Evolutionary conservation across 2,329 filamentous ascomycete species (phyloP), one percentile per base, ranked within the genome.

Genomic region (Claviceps cyperi): DNA sequence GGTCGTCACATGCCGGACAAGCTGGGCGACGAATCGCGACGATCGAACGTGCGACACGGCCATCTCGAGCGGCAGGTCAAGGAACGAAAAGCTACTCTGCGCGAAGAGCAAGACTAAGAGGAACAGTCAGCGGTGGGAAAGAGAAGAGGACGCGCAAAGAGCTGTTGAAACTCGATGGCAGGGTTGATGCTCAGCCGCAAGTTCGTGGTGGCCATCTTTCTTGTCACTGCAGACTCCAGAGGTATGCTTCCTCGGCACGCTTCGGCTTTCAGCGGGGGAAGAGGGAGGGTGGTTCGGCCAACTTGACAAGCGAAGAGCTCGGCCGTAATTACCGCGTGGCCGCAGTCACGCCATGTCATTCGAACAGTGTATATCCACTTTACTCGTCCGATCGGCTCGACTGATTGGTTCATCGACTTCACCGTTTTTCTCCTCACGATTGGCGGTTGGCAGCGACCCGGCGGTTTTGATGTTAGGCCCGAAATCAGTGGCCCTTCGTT

Each of bases 1-100:
- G 35, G 67, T 56, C 51, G 62, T 66, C 60, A 67, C 62, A 63
- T 70, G 68, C 56, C 63, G 61, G 47, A 62, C 62, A n/a, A 69
- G 54, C 53, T 65, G 64, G 55, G 62, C 58, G 44, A 63, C 55
- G 48, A 66, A 56, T 52, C 62, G 59, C 50, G 64, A 59, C 41
- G 66, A 60, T 58, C 64, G 59, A 47, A 67, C 55, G 50, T 66
- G 66, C 54, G 61, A 52, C 22, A 56, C 51, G 47, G 59, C 53
- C 65, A 66, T 68, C 47, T 46, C 58, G 54, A 41, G 39, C 21
- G 21, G 24, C 36, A 8, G 28, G 32, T 14, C 32, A 39, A 22
- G 14, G 15, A 21, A 5, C 4, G 19, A 11, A 35, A 17, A 22
- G 28, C 19, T 40, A 22, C n/a, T 36, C 40, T 44, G 43, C 13